Base-by-base conservation (phyloP, 148 eudicot genomes). In the Amaranthus palmeri region DNA sequence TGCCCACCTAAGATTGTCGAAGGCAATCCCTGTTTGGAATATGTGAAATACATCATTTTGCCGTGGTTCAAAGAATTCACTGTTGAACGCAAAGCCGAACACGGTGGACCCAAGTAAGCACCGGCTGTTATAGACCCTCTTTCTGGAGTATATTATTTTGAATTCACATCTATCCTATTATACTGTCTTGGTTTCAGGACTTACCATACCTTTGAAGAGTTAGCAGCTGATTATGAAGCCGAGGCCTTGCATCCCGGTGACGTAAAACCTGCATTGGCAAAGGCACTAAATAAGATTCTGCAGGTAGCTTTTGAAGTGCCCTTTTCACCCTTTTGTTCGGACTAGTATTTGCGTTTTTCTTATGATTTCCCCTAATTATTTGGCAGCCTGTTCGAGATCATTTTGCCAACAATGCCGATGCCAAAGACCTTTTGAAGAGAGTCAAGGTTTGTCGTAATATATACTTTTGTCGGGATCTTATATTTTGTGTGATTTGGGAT, bases 1-100 rank as follows among this genome's bases (percentile, higher is more conserved):
- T 95, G 98, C 57, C 98, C 98, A 10, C 97, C 93, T 4, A 77
- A 74, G 63, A 61, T 83, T 9, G 87, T 89, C n/a, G 81, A 81
- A 61, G 89, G 85, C 57, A 95, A 95, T 72, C 98, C 97, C 15
- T 95, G 97, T 68, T 65, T 95, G 66, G 97, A 95, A 76, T 95
- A 95, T 79, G 60, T 91, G 71, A 84, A 89, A 41, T 89, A 85
- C 80, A 87, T 93, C 48, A 45, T 84, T 69, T 86, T 93, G 74
- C 98, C 98, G 9, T 88, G 91, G 90, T 88, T 89, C 67, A 71
- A 84, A 50, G 91, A 91, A 72, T 89, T 93, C 58, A 89, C 81
- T 44, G 86, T 91, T 58, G 89, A 85, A 70, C 81, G 98, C 45
- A 83, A 72, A 64, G 80, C 81, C 25, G 90, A 83, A 36, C 81